Base-by-base conservation (phyloP, 768 basidiomycete genomes). In the Lentinula boryana region DNA sequence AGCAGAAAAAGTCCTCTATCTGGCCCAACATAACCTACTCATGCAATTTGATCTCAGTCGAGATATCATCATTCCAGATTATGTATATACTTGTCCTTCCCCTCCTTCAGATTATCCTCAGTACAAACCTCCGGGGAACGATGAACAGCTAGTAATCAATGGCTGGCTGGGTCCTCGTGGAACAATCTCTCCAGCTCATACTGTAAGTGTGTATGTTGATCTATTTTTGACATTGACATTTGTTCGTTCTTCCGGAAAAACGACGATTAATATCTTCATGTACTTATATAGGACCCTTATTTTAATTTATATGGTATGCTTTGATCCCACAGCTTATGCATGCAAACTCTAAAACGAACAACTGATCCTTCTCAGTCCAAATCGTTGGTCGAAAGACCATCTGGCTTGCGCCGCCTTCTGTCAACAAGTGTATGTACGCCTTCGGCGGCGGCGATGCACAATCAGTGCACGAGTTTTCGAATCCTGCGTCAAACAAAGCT, bases 21-120 rank as follows among this genome's bases (percentile, higher is more conserved):
- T 99, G 48, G 97, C 97, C 0, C 97, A 99, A 69, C 88, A 99
- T 74, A 82, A 86, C 65, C 81, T 99, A 13, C 77, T 95, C 61
- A 75, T 73, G 43, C 97, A 99, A 70, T 94, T 98, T 1, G 70
- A 72, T 2, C 78, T 99, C 46, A 76, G 81, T 52, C 75, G 79
- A 7, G 97, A 98, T 68, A 84, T 98, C 53, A 63, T 80, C 9
- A 66, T 93, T n/a, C 96, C 97, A 0, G 95, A 97, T 69, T 95
- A 96, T 67, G 87, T 91, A 27, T 98, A 91, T 69, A 78, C 89
- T 15, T 80, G 75, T 7, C 79, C 86, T 48, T 66, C 73, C 12
- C 64, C 80, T 0, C 77, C 80, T 5, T 62, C 68, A 2, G 73
- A 78, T 43, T 78, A 68, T 56, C 77, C 82, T 1, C 68, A 70